These are phyloP conservation scores for Tolypocladium pustulatum DNA, from an alignment of 2,329 filamentous ascomycete species.

Conservation along the genomic window DNA sequence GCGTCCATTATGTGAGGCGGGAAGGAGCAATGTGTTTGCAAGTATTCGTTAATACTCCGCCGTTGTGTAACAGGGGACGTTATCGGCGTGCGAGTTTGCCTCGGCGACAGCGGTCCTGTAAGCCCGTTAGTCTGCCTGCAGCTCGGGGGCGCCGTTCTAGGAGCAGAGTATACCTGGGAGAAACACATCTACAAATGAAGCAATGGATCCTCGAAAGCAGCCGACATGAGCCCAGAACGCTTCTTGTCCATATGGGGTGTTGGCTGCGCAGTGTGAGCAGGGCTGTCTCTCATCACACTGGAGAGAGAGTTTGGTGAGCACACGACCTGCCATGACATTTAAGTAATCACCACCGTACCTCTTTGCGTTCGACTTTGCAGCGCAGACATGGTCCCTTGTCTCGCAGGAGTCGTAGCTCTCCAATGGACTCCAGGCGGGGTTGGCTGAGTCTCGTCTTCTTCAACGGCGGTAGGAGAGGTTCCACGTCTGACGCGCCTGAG, in stretches of 20 bases:
- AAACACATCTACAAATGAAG: constrained; percentile 36
- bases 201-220: constrained; percentile 39
- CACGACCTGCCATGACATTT: neutral
- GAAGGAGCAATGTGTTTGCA: constrained; percentile 34
- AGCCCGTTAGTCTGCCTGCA: neutral
- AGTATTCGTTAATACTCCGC: constrained; percentile 40
- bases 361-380: constrained; percentile 35
- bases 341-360: constrained; percentile 23
- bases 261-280: constrained; percentile 35
- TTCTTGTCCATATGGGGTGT: constrained; percentile 23
- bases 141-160: neutral
- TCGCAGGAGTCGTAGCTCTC: constrained; percentile 39
- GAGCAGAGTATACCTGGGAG: constrained; percentile 32
- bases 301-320: neutral
- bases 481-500: constrained; percentile 35
- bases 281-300: constrained; percentile 42
- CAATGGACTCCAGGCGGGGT: constrained; percentile 45
- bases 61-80: constrained; percentile 38
- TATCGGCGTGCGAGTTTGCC: constrained; percentile 37
- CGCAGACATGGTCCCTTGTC: constrained; percentile 39
- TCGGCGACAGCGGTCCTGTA: constrained; percentile 34
- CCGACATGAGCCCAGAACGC: constrained; percentile 39
- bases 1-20: constrained; percentile 27
- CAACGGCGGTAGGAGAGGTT: constrained; percentile 42
- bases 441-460: constrained; percentile 43